Conservation (phyloP, 2,329 filamentous ascomycete genomes). For the Aspergillus tanneri region DNA sequence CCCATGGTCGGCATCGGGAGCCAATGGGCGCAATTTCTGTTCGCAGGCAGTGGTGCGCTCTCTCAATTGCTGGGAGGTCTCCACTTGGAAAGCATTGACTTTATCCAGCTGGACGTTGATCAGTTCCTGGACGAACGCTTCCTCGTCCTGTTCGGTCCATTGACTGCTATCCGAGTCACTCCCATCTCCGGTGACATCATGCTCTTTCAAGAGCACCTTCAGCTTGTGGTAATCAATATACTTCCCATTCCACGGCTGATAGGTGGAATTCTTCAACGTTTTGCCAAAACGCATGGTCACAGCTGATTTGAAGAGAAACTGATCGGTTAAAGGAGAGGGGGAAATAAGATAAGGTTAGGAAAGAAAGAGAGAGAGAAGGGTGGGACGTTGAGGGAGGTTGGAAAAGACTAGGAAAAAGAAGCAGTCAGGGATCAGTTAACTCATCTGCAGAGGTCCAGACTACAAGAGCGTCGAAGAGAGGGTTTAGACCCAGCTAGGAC, state of each 20-base stretch:
- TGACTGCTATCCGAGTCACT: conserved; percentile 56
- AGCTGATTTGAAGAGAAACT: not conserved
- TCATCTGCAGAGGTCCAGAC: not conserved
- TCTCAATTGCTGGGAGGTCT: conserved; percentile 76
- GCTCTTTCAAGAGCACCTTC: conserved; percentile 82
- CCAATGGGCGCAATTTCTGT: conserved; percentile 61
- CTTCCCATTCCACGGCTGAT: conserved; percentile 84
- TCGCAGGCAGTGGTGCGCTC: conserved; percentile 74
- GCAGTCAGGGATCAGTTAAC: not conserved
- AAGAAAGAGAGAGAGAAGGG: conserved; percentile 5
- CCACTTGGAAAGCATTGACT: conserved; percentile 82
- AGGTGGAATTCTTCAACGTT: conserved; percentile 76
- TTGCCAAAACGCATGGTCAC: conserved; percentile 84
- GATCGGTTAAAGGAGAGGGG: conserved; percentile 1
- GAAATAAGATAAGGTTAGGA: conserved; percentile 1
- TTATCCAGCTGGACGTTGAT: conserved; percentile 95
- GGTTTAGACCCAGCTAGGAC: not conserved
- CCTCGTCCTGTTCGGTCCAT: conserved; percentile 95
- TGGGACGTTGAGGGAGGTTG: too few species aligned
- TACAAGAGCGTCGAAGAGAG: not conserved
- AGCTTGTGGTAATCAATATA: conserved; percentile 97
- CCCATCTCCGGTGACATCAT: conserved; percentile 52
- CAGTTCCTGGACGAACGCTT: conserved; percentile 88
- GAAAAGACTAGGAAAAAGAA: not conserved
- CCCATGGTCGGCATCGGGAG: conserved; percentile 38